Base-by-base conservation (phyloP, 768 basidiomycete species). In the Tylopilus sp. region DNA sequence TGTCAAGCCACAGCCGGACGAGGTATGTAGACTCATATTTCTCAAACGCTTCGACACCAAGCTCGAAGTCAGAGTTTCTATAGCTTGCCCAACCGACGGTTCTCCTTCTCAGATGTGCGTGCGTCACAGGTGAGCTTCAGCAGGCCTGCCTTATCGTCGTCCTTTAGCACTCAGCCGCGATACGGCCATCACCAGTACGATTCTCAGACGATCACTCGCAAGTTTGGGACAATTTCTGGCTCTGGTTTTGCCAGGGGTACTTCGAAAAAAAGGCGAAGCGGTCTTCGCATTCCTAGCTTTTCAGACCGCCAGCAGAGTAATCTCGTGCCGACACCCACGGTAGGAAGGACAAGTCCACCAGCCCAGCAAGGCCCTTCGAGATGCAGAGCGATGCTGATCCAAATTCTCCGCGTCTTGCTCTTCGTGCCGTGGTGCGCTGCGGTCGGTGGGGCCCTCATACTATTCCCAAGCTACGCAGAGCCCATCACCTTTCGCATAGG, bases 401-500 rank as follows among this genome's bases (percentile, higher is more conserved):
- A 44, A 15, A 1, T 53, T 1, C 40, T 69, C 18, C 65, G 62
- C 2, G 8, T 53, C 30, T 43, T 62, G 31, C 23, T 67, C 42
- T 73, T 72, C 57, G 20, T 70, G 17, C 71, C 71, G 2, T 72
- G 71, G 71, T 73, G 70, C 43, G 52, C 59, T 28, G 57, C 59
- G 22, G 72, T 73, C 33, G 71, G 71, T 30, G 68, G 64, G 11
- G 51, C 64, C 28, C 51, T 72, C 42, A 50, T 70, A 20, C 52
- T 72, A 23, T 65, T 59, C 41, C 70, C 72, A 9, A 38, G 26
- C 17, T 51, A 61, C 26, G 56, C 65, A 21, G 67, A 66, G 23
- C 35, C 39, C 38, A 56, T 71, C 52, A 49, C 67, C 11, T 72
- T 72, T 48, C 41, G 45, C 18, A 13, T 61, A 1, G 69, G 71